Base-by-base conservation (phyloP, 768 basidiomycete species). In the Hericium alpestre region DNA sequence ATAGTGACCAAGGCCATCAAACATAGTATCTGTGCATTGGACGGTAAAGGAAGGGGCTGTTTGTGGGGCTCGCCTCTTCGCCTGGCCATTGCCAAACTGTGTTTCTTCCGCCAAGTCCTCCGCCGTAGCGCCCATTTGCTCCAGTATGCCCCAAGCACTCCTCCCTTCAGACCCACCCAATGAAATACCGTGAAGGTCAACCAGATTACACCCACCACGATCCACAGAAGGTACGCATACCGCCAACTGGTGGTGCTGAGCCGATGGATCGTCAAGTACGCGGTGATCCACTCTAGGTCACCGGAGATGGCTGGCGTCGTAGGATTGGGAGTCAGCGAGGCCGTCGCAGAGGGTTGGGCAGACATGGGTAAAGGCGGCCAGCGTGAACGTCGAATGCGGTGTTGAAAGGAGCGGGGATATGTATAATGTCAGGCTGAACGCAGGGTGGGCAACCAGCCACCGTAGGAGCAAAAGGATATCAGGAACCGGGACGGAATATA, bases 11-110 rank as follows among this genome's bases (percentile, higher is more conserved):
- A 65, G 23, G 78, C 61, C 50, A 67, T 54, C 43, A 86, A 65
- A 1, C 72, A 72, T 53, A 86, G 71, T 16, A 88, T 69, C 61
- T 86, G 81, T 0, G 80, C 79, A 63, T 89, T 83, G 51, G 85
- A 79, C 2, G 86, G 84, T 3, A 85, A 66, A 7, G 78, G 71
- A 16, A 65, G 52, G 4, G 79, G 76, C 54, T 79, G 76, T 51
- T 63, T 71, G 58, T 72, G 73, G 1, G 69, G 69, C 54, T 70
- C 66, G 38, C 70, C 68, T 22, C 58, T 63, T 54, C 66, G 64
- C 58, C 61, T 62, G 55, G 73, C 72, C 51, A 67, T 61, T 49
- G 72, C 65, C 52, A 77, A 61, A 50, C 71, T 64, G 43, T 74
- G 74, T 54, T 73, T 75, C 65, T 77, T 79, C 48, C 80, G 71